Conservation (phyloP, 1,284 basidiomycete species). For the Tylopilus orsonianus region DNA sequence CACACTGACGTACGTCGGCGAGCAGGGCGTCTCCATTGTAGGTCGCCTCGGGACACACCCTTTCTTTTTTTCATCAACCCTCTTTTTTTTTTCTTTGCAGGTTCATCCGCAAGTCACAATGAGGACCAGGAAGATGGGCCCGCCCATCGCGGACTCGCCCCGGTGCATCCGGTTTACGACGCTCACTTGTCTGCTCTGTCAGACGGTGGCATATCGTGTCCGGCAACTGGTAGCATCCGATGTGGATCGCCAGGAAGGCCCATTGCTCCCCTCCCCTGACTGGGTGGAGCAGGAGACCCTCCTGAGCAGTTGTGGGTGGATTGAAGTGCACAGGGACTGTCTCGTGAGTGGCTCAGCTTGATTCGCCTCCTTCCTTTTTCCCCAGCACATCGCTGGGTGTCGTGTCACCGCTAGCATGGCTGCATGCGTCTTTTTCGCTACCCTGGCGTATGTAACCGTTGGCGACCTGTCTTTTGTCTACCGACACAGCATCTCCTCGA, state of each 20-base stretch:
- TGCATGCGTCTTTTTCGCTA: conserved; percentile 1
- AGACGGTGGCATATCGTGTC: conserved; percentile 66
- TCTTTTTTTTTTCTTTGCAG: conserved; percentile 39
- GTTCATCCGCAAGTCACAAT: conserved; percentile 69
- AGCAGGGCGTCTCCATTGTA: conserved; percentile 68
- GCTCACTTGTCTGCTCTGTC: conserved; percentile 69
- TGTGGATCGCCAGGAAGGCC: conserved; percentile 62
- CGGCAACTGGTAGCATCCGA: conserved; percentile 57
- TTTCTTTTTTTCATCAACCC: neutral
- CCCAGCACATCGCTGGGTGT: neutral
- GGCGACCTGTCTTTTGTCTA: conserved; percentile 10
- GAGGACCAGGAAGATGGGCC: conserved; percentile 54
- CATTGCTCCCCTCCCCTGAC: conserved; percentile 66
- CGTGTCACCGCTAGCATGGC: neutral
- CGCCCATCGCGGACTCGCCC: conserved; percentile 43
- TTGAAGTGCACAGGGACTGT: conserved; percentile 65
- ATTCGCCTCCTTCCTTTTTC: conserved; percentile 1
- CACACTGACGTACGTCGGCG: conserved; percentile 58
- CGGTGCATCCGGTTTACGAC: conserved; percentile 59
- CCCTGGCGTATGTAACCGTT: conserved; percentile 2
- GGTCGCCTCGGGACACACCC: conserved; percentile 26
- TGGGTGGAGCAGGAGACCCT: conserved; percentile 74
- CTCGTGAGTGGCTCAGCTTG: conserved; percentile 54
- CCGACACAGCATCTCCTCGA: conserved; percentile 13
- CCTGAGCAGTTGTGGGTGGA: conserved; percentile 67